Percentiles rank a stretch among this genome's conserved stretches.
These are phyloP conservation scores for Boletus bicolor DNA, from an alignment of 768 basidiomycete species.

Conservation along the genomic window DNA sequence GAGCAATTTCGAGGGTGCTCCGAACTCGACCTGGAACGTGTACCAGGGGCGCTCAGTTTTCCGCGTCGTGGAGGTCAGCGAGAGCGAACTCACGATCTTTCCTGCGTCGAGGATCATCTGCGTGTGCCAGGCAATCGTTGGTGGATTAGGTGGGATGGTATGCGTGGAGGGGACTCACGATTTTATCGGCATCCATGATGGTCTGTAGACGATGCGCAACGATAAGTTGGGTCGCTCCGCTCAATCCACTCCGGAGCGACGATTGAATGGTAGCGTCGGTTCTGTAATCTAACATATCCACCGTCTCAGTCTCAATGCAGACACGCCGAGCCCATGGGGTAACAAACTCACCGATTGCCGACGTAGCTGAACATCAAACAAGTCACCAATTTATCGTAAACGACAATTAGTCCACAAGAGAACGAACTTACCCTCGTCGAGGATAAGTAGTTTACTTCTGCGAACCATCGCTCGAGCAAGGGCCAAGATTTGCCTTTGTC, in stretches of 20 bases:
- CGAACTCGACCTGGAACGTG: constrained; percentile 40
- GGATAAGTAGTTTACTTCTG: constrained; percentile 52
- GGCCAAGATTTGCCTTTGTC: constrained; percentile 58
- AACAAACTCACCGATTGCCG: constrained; percentile 37
- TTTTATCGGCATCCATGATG: constrained; percentile 61
- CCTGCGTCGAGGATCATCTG: constrained; percentile 46
- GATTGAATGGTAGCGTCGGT: constrained; percentile 54
- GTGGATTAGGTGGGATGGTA: not conserved
- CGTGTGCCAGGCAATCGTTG: not conserved
- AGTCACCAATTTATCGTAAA: not conserved
- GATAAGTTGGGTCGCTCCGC: constrained; percentile 50
- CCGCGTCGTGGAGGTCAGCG: not conserved
- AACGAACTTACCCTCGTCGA: constrained; percentile 47
- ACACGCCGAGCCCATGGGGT: not conserved
- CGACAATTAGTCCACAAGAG: not conserved
- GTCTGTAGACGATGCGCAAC: constrained; percentile 58
- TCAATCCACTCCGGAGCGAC: constrained; percentile 47
- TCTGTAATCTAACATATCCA: constrained; percentile 41
- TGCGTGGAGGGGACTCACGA: constrained; percentile 32
- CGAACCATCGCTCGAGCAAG: constrained; percentile 58
- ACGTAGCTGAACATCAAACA: constrained; percentile 35
- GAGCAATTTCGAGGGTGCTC: constrained; percentile 47
- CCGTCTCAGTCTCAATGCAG: not conserved
- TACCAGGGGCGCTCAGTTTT: not conserved
- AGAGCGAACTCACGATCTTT: constrained; percentile 31